Evolutionary conservation across 148 eudicot genomes (phyloP), one percentile per base, ranked within the genome.

Genomic region (Fallopia convolvulus): DNA sequence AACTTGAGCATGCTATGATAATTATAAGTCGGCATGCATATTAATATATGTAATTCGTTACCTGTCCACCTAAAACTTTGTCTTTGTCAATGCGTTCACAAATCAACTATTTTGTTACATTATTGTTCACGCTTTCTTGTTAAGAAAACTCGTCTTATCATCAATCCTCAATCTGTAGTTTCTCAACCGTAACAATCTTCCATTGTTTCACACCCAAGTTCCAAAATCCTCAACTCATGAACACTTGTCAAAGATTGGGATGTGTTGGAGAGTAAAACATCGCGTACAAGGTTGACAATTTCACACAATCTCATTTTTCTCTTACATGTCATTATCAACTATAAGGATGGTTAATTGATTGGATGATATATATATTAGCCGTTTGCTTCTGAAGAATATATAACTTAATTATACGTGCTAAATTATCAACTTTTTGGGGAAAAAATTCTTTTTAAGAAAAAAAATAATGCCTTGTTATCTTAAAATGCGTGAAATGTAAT

Each of bases 71-170:
- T 63, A 63, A 9, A 63, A 26, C 70, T 26, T 26, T 63, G 70
- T 63, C 39, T 63, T 63, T 63, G 70, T 63, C 70, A 63, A 63
- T 63, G 39, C 12, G 70, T 63, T 63, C 70, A 63, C 70, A 63
- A 63, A 63, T 6, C 36, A 30, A 26, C 39, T 63, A 40, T 21
- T n/a, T n/a, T 26, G 6, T 12, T 63, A 12, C 70, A 63, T 55
- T 18, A 18, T 55, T 26, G 30, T 26, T 55, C 61, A 55, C 2
- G 15, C 61, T 55, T 55, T 18, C 61, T 55, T 55, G 61, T 55
- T 55, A 18, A 7, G 61, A 20, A 55, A 18, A 55, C 23, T 55
- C 61, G 12, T 48, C 50, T 48, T 48, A 48, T 48, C n/a, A 58
- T 3, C 30, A 20, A 58, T 58, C 11, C 7, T 58, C 65, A 20